Base-by-base conservation (phyloP, 495 filamentous ascomycete species). In the Pseudomonodictys pantanalensis region DNA sequence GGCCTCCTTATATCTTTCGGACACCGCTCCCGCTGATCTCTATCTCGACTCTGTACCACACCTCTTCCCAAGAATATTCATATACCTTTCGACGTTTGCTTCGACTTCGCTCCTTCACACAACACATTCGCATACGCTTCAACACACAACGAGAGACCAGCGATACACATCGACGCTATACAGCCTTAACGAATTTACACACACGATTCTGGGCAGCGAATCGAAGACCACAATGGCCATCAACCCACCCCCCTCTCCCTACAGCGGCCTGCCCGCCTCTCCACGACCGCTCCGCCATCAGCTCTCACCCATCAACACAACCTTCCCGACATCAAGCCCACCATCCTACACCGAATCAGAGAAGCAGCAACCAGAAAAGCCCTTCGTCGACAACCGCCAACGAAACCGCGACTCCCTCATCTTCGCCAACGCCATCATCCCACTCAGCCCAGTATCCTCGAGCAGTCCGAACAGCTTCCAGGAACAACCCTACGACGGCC, bases 351-450 rank as follows among this genome's bases (percentile, higher is more conserved):
- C 9, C 45, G 15, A 20, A 33, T 26, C 38, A 12, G 38, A 41
- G 20, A 41, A 41, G 17, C 30, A 51, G 7, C 7, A 24, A 33
- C 45, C 15, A 20, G 24, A 29, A 56, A 24, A n/a, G n/a, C n/a
- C 45, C 24, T 52, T 60, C 49, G 49, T 54, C 41, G 58, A 60
- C 50, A 53, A 24, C 23, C 38, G 58, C 24, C 8, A 46, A 4
- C 59, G 50, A 28, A 33, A 28, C 30, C 53, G 20, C 28, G 38
- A 46, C 23, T 52, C 52, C 9, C 33, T 52, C 23, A 57, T 63
- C 18, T 63, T 63, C 54, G 54, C 30, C 28, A 58, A 63, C 24
- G 60, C 60, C 2, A 58, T 47, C 18, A 63, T 63, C n/a, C 60
- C 60, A 7, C 60, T 63, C 23, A 52, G 46, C 39, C 60, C 60